Conservation (phyloP, 108 stramenopile species). For the Stephanodiscus minutulus region DNA sequence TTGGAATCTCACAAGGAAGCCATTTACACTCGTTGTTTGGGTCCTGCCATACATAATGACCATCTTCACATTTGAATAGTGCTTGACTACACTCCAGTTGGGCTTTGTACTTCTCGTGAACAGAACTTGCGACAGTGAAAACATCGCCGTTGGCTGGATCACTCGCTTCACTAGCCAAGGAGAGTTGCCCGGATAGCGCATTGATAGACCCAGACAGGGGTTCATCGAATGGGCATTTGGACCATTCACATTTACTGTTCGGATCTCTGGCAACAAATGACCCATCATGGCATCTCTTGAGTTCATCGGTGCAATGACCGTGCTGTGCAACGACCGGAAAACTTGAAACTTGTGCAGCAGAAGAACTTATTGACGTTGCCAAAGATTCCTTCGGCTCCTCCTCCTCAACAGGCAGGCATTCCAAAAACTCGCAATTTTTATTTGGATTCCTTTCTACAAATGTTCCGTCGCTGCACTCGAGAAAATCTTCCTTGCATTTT, state of each 20-base stretch:
- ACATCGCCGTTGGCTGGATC: not conserved
- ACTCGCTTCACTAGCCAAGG: not conserved
- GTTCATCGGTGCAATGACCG: constrained; percentile 2
- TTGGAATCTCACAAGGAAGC: not conserved
- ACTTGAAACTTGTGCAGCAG: not conserved
- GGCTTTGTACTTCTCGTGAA: not conserved
- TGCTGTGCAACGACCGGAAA: not conserved
- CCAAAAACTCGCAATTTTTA: constrained; percentile 19
- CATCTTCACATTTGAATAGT: not conserved
- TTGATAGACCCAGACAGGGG: constrained; percentile 1
- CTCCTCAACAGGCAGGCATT: constrained; percentile 4
- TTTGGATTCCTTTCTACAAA: constrained; percentile 19
- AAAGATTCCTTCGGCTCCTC: not conserved
- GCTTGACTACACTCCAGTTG: not conserved
- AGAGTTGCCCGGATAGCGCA: not conserved
- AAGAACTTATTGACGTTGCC: not conserved
- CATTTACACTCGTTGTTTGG: constrained; percentile 3
- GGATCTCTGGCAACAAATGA: constrained; percentile 39
- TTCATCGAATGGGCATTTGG: constrained; percentile 13
- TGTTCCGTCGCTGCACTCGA: constrained; percentile 23
- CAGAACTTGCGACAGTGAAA: not conserved
- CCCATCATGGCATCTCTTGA: constrained; percentile 17
- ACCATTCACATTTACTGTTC: constrained; percentile 29
- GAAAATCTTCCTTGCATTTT: constrained; percentile 10
- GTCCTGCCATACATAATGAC: constrained; percentile 3